Evolutionary conservation across 2,329 filamentous ascomycete species (phyloP).

Genomic region (Talaromyces albobiverticillius): DNA sequence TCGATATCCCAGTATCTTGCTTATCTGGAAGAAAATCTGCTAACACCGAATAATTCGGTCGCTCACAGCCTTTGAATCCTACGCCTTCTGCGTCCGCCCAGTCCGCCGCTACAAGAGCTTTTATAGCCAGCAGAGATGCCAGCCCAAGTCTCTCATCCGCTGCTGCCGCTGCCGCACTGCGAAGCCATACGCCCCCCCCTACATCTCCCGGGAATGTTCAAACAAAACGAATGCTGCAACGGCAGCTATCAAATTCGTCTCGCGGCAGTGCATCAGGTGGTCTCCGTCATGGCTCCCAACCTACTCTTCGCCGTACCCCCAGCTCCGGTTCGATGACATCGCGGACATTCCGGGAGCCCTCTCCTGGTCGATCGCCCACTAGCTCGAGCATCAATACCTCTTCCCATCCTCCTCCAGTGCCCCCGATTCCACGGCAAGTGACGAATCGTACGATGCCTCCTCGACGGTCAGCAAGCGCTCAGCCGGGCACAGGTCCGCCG

Average conservation of each 20-base stretch:
- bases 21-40: slow-evolving; percentile 4
- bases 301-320: slow-evolving; percentile 59
- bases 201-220: slow-evolving; percentile 78
- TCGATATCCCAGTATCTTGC: slow-evolving; percentile 2
- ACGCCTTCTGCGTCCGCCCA: slow-evolving; percentile 70
- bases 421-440: slow-evolving; percentile 61
- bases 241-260: slow-evolving; percentile 70
- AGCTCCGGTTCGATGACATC: slow-evolving; percentile 84
- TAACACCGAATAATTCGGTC: slow-evolving; percentile 15
- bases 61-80: slow-evolving; percentile 58
- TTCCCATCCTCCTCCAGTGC: slow-evolving; percentile 65
- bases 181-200: slow-evolving; percentile 72
- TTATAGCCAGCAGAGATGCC: slow-evolving; percentile 64
- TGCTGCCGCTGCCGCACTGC: slow-evolving; percentile 80
- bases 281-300: slow-evolving; percentile 37
- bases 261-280: slow-evolving; percentile 50
- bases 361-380: slow-evolving; percentile 49
- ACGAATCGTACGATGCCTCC: slow-evolving; percentile 27
- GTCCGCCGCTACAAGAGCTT: slow-evolving; percentile 77
- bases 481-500: slow-evolving; percentile 48
- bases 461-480: slow-evolving; percentile 50
- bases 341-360: slow-evolving; percentile 79
- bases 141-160: slow-evolving; percentile 72
- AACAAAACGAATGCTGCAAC: slow-evolving; percentile 78
- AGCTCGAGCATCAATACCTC: slow-evolving; percentile 45